Evolutionary conservation across 2,329 filamentous ascomycete species (phyloP).

Genomic region (Aspergillus sp.): DNA sequence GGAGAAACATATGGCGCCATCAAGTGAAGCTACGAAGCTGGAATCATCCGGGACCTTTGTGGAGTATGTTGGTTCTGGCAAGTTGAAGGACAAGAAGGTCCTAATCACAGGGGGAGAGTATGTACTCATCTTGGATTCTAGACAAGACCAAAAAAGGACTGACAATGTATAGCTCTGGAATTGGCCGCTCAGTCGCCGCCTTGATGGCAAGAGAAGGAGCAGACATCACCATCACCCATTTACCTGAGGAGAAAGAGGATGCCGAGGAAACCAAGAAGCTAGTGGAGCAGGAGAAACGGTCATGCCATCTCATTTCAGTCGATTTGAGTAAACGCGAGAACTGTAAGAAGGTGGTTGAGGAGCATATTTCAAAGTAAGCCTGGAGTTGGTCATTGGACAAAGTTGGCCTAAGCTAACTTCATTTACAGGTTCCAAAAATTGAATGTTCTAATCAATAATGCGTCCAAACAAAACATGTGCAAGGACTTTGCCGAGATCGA

Average conservation of each 20-base stretch:
- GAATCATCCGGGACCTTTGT: slow-evolving; percentile 25
- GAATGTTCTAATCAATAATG: slow-evolving; percentile 59
- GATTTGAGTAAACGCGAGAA: slow-evolving; percentile 52
- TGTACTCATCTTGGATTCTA: background rate
- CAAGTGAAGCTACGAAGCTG: slow-evolving; percentile 36
- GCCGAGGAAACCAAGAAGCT: slow-evolving; percentile 54
- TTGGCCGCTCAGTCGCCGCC: slow-evolving; percentile 55
- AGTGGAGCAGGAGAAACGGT: slow-evolving; percentile 51
- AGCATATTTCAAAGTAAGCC: slow-evolving; percentile 51
- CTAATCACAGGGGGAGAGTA: slow-evolving; percentile 59
- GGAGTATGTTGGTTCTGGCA: slow-evolving; percentile 48
- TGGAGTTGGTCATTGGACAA: background rate
- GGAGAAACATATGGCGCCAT: slow-evolving; percentile 13
- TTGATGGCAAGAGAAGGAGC: slow-evolving; percentile 60
- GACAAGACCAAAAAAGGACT: background rate
- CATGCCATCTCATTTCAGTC: slow-evolving; percentile 49
- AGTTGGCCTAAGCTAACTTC: slow-evolving; percentile 31
- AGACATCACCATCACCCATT: slow-evolving; percentile 56
- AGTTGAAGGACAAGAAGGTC: slow-evolving; percentile 52
- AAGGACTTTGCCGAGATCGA: slow-evolving; percentile 55
- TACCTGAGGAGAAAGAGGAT: slow-evolving; percentile 56
- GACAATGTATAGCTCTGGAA: slow-evolving; percentile 47
- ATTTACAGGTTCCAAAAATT: slow-evolving; percentile 28
- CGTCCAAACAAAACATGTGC: slow-evolving; percentile 56
- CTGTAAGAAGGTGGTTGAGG: slow-evolving; percentile 52